Evolutionary conservation across 768 basidiomycete genomes (phyloP), one percentile per base, ranked within the genome.

Genomic region (Leccinum truebloodii): DNA sequence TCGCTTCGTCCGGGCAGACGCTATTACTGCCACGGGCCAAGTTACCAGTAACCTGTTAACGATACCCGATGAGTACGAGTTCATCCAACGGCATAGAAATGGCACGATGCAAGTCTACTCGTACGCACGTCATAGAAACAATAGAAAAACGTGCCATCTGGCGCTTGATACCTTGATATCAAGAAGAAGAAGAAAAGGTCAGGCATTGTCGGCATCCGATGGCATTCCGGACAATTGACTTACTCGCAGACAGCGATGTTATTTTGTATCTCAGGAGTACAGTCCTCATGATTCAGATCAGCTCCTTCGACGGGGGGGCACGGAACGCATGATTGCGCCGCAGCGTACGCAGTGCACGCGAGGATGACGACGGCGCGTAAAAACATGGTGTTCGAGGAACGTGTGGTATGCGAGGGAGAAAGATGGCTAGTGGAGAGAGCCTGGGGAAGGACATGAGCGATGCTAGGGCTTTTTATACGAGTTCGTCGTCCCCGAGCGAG

Each of bases 101-200:
- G 32, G 41, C 18, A 34, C 3, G 18, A 12, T 9, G 30, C 14
- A 8, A 51, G 51, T 6, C n/a, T n/a, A 59, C 37, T 39, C 37
- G 16, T 39, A 59, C 59, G 20, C 6, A 62, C 61, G 30, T 26
- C 6, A 24, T n/a, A n/a, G n/a, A n/a, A n/a, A n/a, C n/a, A n/a
- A n/a, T n/a, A n/a, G n/a, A n/a, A n/a, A n/a, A n/a, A n/a, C n/a
- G n/a, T n/a, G n/a, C n/a, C n/a, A n/a, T n/a, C n/a, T n/a, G n/a
- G n/a, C n/a, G n/a, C n/a, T n/a, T n/a, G n/a, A n/a, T n/a, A n/a
- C 30, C 30, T 30, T 30, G 30, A 30, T 30, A 30, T 30, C 30
- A 30, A 30, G 9, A 30, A 30, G 9, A 30, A 30, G 9, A 30
- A 30, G 30, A 30, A 44, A 9, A 14, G 18, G 58, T 55, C 39